Evolutionary conservation across 495 filamentous ascomycete species (phyloP), one percentile per base, ranked within the genome.

Genomic region (Hyaloscypha variabilis): DNA sequence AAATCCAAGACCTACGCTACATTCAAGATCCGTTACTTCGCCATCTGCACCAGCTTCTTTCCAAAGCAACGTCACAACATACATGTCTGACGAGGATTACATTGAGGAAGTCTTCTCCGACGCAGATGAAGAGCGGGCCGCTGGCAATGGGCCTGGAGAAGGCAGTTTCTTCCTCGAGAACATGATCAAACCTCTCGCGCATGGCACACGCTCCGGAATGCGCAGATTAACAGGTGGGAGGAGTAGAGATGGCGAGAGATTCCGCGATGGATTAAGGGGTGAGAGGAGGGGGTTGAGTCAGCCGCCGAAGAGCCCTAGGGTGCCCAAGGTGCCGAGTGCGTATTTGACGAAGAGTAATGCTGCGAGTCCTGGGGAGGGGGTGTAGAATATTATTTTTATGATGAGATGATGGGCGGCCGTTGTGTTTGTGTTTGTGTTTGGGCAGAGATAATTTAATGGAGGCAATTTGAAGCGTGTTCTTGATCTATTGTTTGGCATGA

Each of bases 21-120:
- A 92, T 71, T 80, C 83, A n/a, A 84, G 90, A 29, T 93, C 90
- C 3, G 81, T 91, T 50, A 93, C 90, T 0, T 91, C 89, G 0
- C 90, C 90, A 1, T 84, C 82, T 0, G 77, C 81, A 67, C 87
- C 78, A 77, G 85, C 77, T 69, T 87, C 76, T 63, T 89, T 68
- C 75, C 82, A 77, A 65, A 78, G 75, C 80, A 78, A 58, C 81
- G 60, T 71, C 70, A 84, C 14, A 2, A 87, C 88, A 61, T 77
- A 90, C 42, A 85, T 88, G 25, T 81, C 79, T 53, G 76, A 80
- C 65, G 76, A 83, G 56, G 78, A 83, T 68, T 74, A 84, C 65
- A 73, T 73, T 53, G 73, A 82, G 69, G 80, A 84, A 39, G 77
- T 84, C 1, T 82, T 88, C 55, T 82, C 80, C 0, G 82, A 83